A percentile compares a stretch with the other conserved stretches of the same genome.
Conservation (phyloP, 2,329 filamentous ascomycete genomes). For the Teratosphaeria gauchensis region DNA sequence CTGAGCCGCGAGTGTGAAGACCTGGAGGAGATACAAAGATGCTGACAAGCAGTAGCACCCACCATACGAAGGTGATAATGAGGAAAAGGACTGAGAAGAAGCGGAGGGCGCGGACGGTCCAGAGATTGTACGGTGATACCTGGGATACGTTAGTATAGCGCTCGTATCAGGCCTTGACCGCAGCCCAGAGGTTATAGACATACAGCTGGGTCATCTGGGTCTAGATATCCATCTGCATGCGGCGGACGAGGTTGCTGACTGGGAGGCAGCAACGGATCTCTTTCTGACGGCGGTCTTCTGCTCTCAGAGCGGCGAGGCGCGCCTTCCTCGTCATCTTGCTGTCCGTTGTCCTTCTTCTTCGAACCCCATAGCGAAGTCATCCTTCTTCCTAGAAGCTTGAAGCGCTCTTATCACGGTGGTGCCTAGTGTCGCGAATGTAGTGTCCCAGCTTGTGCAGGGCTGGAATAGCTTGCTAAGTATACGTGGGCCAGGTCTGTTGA, state of each 20-base stretch:
- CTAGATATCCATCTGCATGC: constrained; percentile 58
- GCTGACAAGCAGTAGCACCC: constrained; percentile 78
- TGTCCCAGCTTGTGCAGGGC: not conserved
- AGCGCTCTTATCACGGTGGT: not conserved
- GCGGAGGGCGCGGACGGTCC: constrained; percentile 73
- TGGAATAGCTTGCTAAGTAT: not conserved
- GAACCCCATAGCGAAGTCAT: constrained; percentile 41
- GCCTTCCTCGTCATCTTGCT: constrained; percentile 25
- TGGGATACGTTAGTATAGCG: constrained; percentile 12
- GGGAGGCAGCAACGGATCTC: constrained; percentile 56
- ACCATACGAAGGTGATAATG: constrained; percentile 75
- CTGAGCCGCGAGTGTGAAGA: constrained; percentile 78
- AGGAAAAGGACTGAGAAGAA: constrained; percentile 70
- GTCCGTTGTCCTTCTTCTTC: constrained; percentile 35
- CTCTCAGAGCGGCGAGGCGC: constrained; percentile 16
- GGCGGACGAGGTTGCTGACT: constrained; percentile 40
- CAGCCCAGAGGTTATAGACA: constrained; percentile 19
- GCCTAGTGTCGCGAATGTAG: not conserved
- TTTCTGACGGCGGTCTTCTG: constrained; percentile 45
- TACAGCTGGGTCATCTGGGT: constrained; percentile 73
- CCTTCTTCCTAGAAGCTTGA: not conserved
- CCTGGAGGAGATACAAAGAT: constrained; percentile 84
- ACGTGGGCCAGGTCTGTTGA: not conserved
- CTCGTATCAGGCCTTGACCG: not conserved
- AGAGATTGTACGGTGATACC: constrained; percentile 88